phyloP scores from a whole-genome alignment of 176 grass and related monocot species.

The Otatea glauca region DNA sequence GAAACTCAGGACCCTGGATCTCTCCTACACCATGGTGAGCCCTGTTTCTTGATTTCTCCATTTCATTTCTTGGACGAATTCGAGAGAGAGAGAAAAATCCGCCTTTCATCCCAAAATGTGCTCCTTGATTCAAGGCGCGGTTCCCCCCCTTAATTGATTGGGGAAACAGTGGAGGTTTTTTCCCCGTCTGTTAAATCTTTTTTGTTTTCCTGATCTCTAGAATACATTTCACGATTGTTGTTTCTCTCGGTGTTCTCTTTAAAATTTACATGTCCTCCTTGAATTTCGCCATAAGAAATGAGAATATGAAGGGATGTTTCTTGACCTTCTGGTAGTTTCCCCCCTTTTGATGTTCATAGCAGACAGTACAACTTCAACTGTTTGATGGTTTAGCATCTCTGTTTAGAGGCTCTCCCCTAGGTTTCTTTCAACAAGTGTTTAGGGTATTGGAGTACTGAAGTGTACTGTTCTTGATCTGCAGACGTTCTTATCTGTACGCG shows the following conservation, averaged over 20 bases:
- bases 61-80: background rate
- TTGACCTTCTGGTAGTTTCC: background rate
- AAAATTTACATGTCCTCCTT: background rate
- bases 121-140: background rate
- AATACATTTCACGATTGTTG: background rate
- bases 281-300: background rate
- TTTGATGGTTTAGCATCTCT: constrained; percentile 15
- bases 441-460: background rate
- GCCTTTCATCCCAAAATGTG: background rate
- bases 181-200: background rate
- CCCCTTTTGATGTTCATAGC: background rate
- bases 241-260: background rate
- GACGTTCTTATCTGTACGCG: constrained; percentile 12
- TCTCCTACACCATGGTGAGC: constrained; percentile 83
- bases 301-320: background rate
- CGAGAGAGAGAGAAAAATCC: background rate
- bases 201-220: background rate
- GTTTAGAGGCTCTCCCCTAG: background rate
- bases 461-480: constrained; percentile 31
- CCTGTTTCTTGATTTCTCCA: constrained; percentile 1
- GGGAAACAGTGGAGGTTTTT: background rate
- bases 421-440: background rate
- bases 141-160: background rate
- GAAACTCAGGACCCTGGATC: constrained; percentile 63
- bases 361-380: background rate